phyloP scores from a whole-genome alignment of 345 rosid genomes.

The Bruguiera gymnorhiza region DNA sequence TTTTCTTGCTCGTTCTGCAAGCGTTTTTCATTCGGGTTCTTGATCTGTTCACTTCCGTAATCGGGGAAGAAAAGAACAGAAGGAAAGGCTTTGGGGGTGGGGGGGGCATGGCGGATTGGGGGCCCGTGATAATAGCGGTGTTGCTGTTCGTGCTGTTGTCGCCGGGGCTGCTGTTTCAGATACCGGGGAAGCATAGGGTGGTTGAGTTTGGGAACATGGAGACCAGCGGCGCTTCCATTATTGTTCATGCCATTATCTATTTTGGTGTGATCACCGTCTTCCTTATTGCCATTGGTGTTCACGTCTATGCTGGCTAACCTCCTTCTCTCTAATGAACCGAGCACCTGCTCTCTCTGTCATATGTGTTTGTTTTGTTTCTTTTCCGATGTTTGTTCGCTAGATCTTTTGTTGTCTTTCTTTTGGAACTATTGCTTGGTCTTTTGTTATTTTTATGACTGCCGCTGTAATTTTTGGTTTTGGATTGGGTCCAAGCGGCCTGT shows the following conservation, averaged over 20 bases:
- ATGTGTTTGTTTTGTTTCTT: background rate
- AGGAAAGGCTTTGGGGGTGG: no score
- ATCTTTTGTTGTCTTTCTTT: background rate
- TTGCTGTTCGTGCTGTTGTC: conserved; percentile 47
- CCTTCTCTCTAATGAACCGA: no score
- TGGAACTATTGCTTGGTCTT: background rate
- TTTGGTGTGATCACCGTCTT: conserved; percentile 38
- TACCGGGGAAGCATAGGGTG: conserved; percentile 35
- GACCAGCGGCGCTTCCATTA: conserved; percentile 47
- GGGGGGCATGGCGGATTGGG: conserved; percentile 50
- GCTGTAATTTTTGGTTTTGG: no score
- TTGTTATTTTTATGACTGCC: background rate
- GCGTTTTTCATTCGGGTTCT: no score
- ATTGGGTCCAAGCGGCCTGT: no score
- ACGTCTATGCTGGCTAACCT: conserved; percentile 34
- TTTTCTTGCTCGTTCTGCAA: no score
- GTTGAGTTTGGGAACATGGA: conserved; percentile 44
- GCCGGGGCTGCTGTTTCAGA: conserved; percentile 53
- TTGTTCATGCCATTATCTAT: conserved; percentile 48
- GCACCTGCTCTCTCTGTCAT: background rate
- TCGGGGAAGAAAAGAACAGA: no score
- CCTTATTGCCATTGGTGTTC: conserved; percentile 39
- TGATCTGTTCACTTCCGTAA: no score
- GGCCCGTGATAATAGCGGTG: conserved; percentile 42
- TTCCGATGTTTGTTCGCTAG: background rate